A percentile compares a stretch with the other conserved stretches of the same genome.
phyloP scores from a whole-genome alignment of 441 rosid species.

The Adansonia madagascariensis region DNA sequence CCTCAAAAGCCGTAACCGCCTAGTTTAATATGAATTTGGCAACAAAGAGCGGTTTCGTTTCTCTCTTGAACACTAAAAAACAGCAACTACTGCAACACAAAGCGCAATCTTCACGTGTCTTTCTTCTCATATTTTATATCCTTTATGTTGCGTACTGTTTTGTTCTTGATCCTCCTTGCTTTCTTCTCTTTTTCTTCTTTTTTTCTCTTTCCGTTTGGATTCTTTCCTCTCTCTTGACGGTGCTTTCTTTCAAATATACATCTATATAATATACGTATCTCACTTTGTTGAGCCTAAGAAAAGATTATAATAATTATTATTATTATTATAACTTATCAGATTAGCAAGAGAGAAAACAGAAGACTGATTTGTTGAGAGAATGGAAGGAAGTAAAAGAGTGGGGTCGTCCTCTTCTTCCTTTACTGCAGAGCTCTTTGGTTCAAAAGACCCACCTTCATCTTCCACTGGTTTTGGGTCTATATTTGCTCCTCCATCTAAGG shows the following conservation, averaged over 20 bases:
- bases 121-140: constrained; percentile 36
- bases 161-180: background rate
- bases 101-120: constrained; percentile 59
- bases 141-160: constrained; percentile 28
- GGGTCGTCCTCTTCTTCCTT: constrained; percentile 50
- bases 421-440: constrained; percentile 75
- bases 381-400: constrained; percentile 69
- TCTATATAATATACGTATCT: background rate
- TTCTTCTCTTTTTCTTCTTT: background rate
- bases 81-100: constrained; percentile 1
- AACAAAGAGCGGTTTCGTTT: background rate
- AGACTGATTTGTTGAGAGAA: constrained; percentile 26
- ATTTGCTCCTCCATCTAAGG: constrained; percentile 72
- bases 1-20: no score
- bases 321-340: background rate
- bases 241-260: constrained; percentile 25
- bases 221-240: constrained; percentile 30
- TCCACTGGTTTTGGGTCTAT: constrained; percentile 69
- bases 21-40: background rate
- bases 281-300: background rate
- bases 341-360: constrained; percentile 20
- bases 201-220: background rate
- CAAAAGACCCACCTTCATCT: constrained; percentile 55
- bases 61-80: background rate
- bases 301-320: constrained; percentile 16